Percentiles rank a stretch among this genome's conserved stretches.
phyloP scores from a whole-genome alignment of 345 rosid species.

The Salix caprea region DNA sequence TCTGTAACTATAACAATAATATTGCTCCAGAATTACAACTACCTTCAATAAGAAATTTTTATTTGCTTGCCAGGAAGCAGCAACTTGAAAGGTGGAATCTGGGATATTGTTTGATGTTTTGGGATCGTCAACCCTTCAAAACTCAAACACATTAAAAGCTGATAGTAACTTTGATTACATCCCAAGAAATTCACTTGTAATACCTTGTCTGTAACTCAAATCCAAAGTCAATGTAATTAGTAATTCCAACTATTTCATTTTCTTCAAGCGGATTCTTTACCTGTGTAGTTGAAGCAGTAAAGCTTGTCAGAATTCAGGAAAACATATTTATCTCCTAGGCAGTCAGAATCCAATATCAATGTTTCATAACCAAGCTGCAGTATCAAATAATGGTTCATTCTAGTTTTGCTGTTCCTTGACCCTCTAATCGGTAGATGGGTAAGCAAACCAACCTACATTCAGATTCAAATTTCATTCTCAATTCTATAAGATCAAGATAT shows the following conservation, averaged over 20 bases:
- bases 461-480: neutral
- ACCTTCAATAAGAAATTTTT: conserved; percentile 89
- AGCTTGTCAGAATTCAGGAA: conserved; percentile 2
- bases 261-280: conserved; percentile 84
- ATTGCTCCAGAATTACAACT: conserved; percentile 7
- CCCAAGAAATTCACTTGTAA: neutral
- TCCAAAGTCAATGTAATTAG: conserved; percentile 87
- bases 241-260: conserved; percentile 77
- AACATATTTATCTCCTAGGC: neutral
- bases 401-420: neutral
- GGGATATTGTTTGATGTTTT: conserved; percentile 30
- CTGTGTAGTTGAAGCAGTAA: conserved; percentile 37
- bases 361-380: neutral
- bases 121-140: conserved; percentile 54
- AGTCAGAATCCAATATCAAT: neutral
- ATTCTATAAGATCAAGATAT: neutral
- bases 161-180: conserved; percentile 7
- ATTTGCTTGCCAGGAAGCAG: conserved; percentile 97
- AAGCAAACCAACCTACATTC: neutral
- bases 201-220: conserved; percentile 89
- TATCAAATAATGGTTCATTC: neutral
- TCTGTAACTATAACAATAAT: neutral
- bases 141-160: conserved; percentile 10
- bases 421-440: neutral
- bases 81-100: conserved; percentile 77